phyloP scores from a whole-genome alignment of 192 early-diverging fungal species.

The Chytriomyces hyalinus region DNA sequence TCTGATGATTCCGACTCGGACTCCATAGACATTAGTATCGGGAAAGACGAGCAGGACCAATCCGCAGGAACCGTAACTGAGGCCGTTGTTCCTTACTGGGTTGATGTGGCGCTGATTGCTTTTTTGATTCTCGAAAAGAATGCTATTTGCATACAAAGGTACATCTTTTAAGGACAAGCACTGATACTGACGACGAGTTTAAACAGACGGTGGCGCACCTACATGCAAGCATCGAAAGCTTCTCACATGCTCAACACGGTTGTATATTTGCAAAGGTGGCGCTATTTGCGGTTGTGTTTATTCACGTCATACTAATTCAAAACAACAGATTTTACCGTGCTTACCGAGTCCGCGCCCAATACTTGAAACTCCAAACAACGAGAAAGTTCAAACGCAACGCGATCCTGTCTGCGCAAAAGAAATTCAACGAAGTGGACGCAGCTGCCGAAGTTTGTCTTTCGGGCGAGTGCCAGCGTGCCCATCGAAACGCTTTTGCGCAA shows the following conservation, averaged over 20 bases:
- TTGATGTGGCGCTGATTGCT: background rate
- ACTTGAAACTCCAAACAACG: background rate
- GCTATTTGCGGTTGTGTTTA: background rate
- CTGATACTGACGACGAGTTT: no score
- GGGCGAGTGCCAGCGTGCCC: background rate
- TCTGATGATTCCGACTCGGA: background rate
- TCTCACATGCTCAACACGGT: background rate
- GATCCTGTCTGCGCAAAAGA: background rate
- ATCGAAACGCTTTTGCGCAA: background rate
- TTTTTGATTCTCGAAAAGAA: background rate
- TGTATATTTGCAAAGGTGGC: background rate
- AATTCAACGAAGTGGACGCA: background rate
- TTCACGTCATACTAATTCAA: background rate
- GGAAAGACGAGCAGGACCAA: background rate
- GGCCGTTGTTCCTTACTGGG: background rate
- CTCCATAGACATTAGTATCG: background rate
- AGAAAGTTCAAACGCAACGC: background rate
- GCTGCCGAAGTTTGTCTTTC: background rate
- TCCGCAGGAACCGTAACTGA: background rate
- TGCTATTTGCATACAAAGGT: background rate
- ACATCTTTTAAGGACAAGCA: background rate
- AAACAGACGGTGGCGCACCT: background rate
- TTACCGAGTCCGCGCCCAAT: background rate
- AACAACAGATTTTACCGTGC: background rate
- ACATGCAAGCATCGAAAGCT: background rate